These are phyloP conservation scores for Pseudognaphalium luteoalbum DNA, from an alignment of 129 eudicot species.

Conservation along the genomic window DNA sequence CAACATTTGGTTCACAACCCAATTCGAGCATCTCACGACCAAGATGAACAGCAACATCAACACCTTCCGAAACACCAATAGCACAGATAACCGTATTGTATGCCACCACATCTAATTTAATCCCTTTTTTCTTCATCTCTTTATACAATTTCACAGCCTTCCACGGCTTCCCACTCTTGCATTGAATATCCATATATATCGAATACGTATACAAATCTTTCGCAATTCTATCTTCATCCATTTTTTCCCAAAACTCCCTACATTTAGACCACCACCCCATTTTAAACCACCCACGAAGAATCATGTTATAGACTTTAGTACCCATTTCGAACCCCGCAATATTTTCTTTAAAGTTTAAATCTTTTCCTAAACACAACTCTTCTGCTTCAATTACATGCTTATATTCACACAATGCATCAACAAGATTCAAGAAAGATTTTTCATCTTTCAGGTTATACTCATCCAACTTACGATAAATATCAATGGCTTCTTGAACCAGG, in stretches of 20 bases:
- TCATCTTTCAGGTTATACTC: conserved; percentile 71
- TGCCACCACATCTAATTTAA: conserved; percentile 77
- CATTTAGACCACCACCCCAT: conserved; percentile 91
- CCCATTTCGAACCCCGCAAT: conserved; percentile 34
- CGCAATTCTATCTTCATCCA: conserved; percentile 71
- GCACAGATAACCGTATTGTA: conserved; percentile 85
- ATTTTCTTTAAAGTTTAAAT: conserved; percentile 15
- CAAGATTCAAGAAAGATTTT: conserved; percentile 62
- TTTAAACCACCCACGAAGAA: conserved; percentile 86
- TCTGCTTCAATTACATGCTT: conserved; percentile 94
- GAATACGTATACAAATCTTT: conserved; percentile 89
- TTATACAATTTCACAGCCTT: conserved; percentile 83
- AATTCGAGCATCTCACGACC: conserved; percentile 74
- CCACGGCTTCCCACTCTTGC: conserved; percentile 91
- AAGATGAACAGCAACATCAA: conserved; percentile 74
- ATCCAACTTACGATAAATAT: conserved; percentile 38
- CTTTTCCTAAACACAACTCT: conserved; percentile 65
- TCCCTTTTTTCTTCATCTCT: conserved; percentile 88
- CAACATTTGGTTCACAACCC: conserved; percentile 74
- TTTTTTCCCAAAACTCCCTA: conserved; percentile 90
- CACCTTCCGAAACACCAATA: conserved; percentile 73
- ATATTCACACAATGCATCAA: conserved; percentile 91
- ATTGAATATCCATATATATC: conserved; percentile 80
- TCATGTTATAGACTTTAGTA: conserved; percentile 71
- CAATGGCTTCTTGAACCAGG: conserved; percentile 75